Conservation (phyloP, 2,329 filamentous ascomycete species). For the Colletotrichum simmondsii region DNA sequence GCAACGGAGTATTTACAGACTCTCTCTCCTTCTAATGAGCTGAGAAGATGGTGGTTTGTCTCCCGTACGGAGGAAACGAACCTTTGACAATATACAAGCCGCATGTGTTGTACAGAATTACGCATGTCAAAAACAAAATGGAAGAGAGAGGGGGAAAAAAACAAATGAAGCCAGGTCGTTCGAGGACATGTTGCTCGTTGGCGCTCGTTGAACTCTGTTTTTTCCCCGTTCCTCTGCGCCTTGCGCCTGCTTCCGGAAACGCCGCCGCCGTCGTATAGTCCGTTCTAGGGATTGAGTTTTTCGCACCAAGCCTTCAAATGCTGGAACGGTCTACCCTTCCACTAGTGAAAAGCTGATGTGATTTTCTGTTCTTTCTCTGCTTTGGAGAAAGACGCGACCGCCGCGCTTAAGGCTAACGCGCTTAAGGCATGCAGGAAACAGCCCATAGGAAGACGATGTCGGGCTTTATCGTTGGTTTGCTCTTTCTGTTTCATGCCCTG, state of each 20-base stretch:
- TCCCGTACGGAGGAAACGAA: not conserved
- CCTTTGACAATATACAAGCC: conserved; percentile 5
- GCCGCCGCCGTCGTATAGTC: not conserved
- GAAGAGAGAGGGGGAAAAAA: not conserved
- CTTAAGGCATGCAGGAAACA: not conserved
- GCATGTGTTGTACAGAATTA: not conserved
- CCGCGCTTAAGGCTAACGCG: not conserved
- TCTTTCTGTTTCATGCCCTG: not conserved
- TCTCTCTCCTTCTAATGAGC: conserved; percentile 3
- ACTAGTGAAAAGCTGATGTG: not conserved
- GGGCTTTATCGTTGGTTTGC: not conserved
- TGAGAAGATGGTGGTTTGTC: conserved; percentile 7
- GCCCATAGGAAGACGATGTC: not conserved
- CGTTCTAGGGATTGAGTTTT: not conserved
- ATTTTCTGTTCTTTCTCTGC: not conserved
- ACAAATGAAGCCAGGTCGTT: not conserved
- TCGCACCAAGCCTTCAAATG: not conserved
- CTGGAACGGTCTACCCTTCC: not conserved
- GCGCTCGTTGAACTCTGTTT: not conserved
- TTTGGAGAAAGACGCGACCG: not conserved
- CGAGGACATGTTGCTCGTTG: not conserved
- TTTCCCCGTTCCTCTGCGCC: no score
- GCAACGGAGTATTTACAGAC: not conserved
- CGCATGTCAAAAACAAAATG: not conserved
- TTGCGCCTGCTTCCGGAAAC: conserved; percentile 2